Conservation (phyloP, 352 stramenopile genomes). For the Phytophthora multivora region DNA sequence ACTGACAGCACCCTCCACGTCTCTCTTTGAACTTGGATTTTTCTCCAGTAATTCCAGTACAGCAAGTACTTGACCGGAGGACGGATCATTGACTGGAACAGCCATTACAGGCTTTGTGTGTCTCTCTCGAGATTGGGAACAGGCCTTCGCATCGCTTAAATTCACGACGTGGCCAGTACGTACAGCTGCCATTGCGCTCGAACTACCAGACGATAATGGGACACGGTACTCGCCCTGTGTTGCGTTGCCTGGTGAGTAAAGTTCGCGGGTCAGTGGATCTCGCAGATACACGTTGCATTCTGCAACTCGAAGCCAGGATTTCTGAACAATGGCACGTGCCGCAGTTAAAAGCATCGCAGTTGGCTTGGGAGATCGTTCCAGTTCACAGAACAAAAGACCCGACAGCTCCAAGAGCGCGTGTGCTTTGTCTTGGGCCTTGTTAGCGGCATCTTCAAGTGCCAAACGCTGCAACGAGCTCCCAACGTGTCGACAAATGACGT, state of each 20-base stretch:
- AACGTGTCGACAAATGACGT: constrained; percentile 58
- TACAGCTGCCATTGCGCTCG: constrained; percentile 66
- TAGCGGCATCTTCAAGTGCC: constrained; percentile 60
- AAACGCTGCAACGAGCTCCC: constrained; percentile 58
- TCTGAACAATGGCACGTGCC: constrained; percentile 23
- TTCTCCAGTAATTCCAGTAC: constrained; percentile 77
- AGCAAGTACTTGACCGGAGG: constrained; percentile 59
- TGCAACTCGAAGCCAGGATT: constrained; percentile 25
- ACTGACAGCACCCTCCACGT: neutral
- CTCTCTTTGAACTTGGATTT: neutral
- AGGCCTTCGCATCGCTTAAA: constrained; percentile 65
- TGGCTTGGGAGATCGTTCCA: constrained; percentile 67
- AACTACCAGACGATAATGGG: constrained; percentile 41
- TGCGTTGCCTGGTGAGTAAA: constrained; percentile 55
- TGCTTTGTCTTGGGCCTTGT: constrained; percentile 64
- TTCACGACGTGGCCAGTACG: constrained; percentile 77
- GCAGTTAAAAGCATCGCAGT: constrained; percentile 52
- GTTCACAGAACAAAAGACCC: constrained; percentile 62
- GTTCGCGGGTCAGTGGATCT: constrained; percentile 60
- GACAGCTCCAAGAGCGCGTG: constrained; percentile 72
- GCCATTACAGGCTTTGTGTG: constrained; percentile 60
- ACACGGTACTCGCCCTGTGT: constrained; percentile 56
- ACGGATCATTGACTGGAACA: constrained; percentile 81
- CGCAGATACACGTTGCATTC: constrained; percentile 75
- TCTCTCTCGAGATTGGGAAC: constrained; percentile 26